These are phyloP conservation scores for Boletus rufocinnamomeus DNA, from an alignment of 768 basidiomycete genomes.

Conservation along the genomic window DNA sequence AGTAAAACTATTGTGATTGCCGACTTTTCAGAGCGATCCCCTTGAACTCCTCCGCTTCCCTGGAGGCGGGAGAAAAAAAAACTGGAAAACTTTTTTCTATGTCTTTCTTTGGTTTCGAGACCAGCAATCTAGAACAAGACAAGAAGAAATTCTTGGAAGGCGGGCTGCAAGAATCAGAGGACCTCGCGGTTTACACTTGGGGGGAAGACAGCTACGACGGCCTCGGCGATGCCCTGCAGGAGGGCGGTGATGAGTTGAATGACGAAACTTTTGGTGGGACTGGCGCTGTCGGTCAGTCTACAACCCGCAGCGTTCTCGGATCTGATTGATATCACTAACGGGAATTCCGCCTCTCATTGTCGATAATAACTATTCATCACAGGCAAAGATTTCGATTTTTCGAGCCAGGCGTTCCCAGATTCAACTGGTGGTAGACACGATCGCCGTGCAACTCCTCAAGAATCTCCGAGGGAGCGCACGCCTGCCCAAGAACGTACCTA, in stretches of 20 bases:
- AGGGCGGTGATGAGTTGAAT: constrained; percentile 91
- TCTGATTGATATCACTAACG: constrained; percentile 20
- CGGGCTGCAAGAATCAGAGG: constrained; percentile 61
- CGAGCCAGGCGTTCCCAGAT: constrained; percentile 43
- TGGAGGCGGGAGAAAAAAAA: constrained; percentile 24
- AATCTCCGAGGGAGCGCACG: constrained; percentile 29
- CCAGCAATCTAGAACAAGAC: constrained; percentile 62
- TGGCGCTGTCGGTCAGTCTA: constrained; percentile 67
- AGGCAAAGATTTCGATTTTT: constrained; percentile 95
- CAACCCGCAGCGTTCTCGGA: constrained; percentile 4
- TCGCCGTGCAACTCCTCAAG: constrained; percentile 24
- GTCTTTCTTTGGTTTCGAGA: constrained; percentile 85
- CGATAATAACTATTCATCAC: constrained; percentile 11
- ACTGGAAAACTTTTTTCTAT: constrained; percentile 37
- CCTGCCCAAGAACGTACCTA: constrained; percentile 30
- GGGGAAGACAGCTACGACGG: constrained; percentile 90
- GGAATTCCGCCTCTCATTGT: not conserved
- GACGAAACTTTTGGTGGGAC: constrained; percentile 92
- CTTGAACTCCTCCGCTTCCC: constrained; percentile 15
- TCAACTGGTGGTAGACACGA: constrained; percentile 16
- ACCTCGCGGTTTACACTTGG: constrained; percentile 91
- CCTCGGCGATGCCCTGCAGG: constrained; percentile 82
- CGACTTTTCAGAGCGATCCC: constrained; percentile 14
- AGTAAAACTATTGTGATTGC: constrained; percentile 16
- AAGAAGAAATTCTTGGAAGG: constrained; percentile 55